phyloP scores from a whole-genome alignment of 2,329 filamentous ascomycete genomes.

The Allantophomopsis cytisporea region DNA sequence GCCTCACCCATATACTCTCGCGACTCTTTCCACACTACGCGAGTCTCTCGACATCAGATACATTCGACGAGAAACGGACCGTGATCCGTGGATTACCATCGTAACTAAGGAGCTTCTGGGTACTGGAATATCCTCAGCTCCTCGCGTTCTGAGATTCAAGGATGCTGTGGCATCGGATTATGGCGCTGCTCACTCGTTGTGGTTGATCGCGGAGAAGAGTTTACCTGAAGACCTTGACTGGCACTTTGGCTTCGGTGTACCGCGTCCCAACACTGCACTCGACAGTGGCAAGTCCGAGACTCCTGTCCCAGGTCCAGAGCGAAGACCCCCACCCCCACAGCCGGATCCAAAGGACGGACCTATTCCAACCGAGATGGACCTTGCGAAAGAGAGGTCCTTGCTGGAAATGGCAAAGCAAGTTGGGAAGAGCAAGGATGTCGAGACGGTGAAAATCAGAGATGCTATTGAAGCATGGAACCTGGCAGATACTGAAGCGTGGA shows the following conservation, averaged over 20 bases:
- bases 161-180: slow-evolving; percentile 62
- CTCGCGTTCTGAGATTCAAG: slow-evolving; percentile 65
- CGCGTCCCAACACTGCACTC: slow-evolving; percentile 31
- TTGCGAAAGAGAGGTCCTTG: slow-evolving; percentile 38
- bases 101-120: slow-evolving; percentile 59
- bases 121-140: slow-evolving; percentile 43
- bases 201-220: slow-evolving; percentile 62
- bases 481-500: slow-evolving; percentile 67
- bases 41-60: slow-evolving; percentile 47
- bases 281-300: slow-evolving; percentile 39
- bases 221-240: slow-evolving; percentile 61
- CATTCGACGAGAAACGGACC: slow-evolving; percentile 53
- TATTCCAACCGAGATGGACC: slow-evolving; percentile 34
- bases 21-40: slow-evolving; percentile 49
- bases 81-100: slow-evolving; percentile 66
- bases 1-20: slow-evolving; percentile 81
- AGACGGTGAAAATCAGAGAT: slow-evolving; percentile 31
- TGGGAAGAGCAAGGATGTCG: slow-evolving; percentile 24
- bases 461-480: slow-evolving; percentile 55
- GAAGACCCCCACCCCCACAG: slow-evolving; percentile 33
- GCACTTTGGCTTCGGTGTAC: slow-evolving; percentile 77
- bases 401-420: slow-evolving; percentile 39
- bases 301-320: slow-evolving; percentile 43
- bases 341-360: slow-evolving; percentile 33
- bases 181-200: slow-evolving; percentile 53